These are phyloP conservation scores for Aphanomyces euteiches DNA, from an alignment of 352 stramenopile species.

Conservation along the genomic window DNA sequence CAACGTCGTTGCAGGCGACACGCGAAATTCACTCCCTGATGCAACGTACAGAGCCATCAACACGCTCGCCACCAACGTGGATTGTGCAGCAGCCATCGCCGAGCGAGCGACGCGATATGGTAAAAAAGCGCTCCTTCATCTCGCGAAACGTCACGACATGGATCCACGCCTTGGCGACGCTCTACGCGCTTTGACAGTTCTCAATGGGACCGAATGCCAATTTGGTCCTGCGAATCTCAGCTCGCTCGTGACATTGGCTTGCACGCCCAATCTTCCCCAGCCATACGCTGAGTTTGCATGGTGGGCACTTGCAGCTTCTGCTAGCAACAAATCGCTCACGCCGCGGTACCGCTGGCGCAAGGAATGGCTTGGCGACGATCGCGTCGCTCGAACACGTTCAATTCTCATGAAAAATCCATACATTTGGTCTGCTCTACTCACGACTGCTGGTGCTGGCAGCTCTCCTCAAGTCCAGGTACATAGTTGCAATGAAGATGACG, in stretches of 20 bases:
- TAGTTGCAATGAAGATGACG: neutral
- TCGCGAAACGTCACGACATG: constrained; percentile 48
- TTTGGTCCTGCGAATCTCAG: constrained; percentile 67
- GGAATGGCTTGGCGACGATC: constrained; percentile 59
- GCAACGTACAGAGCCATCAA: constrained; percentile 53
- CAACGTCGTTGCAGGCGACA: constrained; percentile 45
- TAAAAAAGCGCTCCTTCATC: constrained; percentile 61
- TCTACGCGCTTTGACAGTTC: constrained; percentile 46
- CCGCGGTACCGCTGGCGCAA: constrained; percentile 53
- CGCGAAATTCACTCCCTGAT: constrained; percentile 42
- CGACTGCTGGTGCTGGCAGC: constrained; percentile 33
- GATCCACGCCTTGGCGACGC: constrained; percentile 57
- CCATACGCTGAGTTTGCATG: constrained; percentile 64
- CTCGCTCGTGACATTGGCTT: constrained; percentile 56
- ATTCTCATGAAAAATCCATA: constrained; percentile 52
- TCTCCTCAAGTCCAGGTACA: constrained; percentile 15
- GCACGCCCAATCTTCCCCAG: constrained; percentile 52
- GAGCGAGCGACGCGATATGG: constrained; percentile 61
- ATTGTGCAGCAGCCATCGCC: constrained; percentile 55
- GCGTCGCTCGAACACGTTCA: constrained; percentile 42
- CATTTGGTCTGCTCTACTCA: constrained; percentile 47
- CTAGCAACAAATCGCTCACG: constrained; percentile 39
- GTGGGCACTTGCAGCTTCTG: constrained; percentile 55
- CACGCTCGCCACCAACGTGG: constrained; percentile 45
- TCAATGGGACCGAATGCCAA: constrained; percentile 39